Conservation (phyloP, 768 basidiomycete genomes). For the Leccinum subgranulosum region DNA sequence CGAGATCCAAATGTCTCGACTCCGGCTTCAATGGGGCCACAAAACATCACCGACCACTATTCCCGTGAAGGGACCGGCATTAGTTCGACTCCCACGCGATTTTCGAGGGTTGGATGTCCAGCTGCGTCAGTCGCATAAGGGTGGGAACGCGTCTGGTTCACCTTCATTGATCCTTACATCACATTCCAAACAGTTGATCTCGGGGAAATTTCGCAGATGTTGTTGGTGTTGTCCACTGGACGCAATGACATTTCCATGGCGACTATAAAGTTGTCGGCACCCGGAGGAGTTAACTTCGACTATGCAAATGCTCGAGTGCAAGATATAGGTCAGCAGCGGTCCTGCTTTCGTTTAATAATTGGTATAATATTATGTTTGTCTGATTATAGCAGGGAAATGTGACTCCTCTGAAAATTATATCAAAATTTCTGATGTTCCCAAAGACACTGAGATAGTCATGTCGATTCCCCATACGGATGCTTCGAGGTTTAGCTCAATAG, state of each 20-base stretch:
- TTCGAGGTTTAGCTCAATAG: slow-evolving; percentile 59
- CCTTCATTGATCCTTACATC: slow-evolving; percentile 2
- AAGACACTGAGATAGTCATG: slow-evolving; percentile 45
- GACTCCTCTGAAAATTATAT: slow-evolving; percentile 43
- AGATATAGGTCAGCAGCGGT: slow-evolving; percentile 29
- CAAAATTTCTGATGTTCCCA: slow-evolving; percentile 45
- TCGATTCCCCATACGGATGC: slow-evolving; percentile 66
- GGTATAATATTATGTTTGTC: slow-evolving; percentile 2
- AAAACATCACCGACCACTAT: slow-evolving; percentile 26
- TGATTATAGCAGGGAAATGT: slow-evolving; percentile 26
- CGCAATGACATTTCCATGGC: slow-evolving; percentile 61
- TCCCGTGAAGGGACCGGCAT: slow-evolving; percentile 28
- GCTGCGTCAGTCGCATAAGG: slow-evolving; percentile 51
- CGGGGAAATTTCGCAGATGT: slow-evolving; percentile 52
- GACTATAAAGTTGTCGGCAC: slow-evolving; percentile 50
- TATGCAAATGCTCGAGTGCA: slow-evolving; percentile 40
- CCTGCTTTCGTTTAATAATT: slow-evolving; percentile 10
- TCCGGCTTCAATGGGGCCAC: slow-evolving; percentile 66
- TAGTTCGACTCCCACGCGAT: slow-evolving; percentile 66
- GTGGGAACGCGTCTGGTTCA: slow-evolving; percentile 22
- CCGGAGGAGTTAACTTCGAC: slow-evolving; percentile 50
- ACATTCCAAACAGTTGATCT: slow-evolving; percentile 53
- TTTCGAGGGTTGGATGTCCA: slow-evolving; percentile 58
- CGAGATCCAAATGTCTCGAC: slow-evolving; percentile 60
- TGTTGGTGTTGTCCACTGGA: slow-evolving; percentile 60